A percentile compares a stretch with the other conserved stretches of the same genome.
phyloP scores from a whole-genome alignment of 345 rosid genomes.

The Nasturtium officinale region DNA sequence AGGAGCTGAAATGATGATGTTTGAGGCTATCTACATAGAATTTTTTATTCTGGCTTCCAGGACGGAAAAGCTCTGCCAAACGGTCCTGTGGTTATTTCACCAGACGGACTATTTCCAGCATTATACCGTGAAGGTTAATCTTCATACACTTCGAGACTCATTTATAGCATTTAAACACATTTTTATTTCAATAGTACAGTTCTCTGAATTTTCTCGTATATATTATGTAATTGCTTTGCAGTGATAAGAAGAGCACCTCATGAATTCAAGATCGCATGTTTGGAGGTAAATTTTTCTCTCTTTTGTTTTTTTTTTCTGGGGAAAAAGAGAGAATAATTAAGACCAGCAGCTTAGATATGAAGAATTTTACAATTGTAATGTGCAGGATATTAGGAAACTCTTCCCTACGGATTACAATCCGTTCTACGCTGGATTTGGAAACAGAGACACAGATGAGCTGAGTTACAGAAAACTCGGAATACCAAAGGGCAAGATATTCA shows the following conservation, averaged over 20 bases:
- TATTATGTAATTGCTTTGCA: slow-evolving; percentile 41
- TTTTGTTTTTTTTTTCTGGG: not conserved
- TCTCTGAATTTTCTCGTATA: not conserved
- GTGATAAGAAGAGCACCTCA: slow-evolving; percentile 96
- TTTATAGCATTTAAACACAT: not conserved
- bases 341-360: not conserved
- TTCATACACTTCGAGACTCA: slow-evolving; percentile 25
- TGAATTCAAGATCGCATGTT: slow-evolving; percentile 91
- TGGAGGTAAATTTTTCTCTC: slow-evolving; percentile 57
- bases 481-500: slow-evolving; percentile 89
- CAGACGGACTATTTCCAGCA: slow-evolving; percentile 90
- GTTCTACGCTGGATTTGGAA: slow-evolving; percentile 91
- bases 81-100: slow-evolving; percentile 92
- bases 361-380: slow-evolving; percentile 1
- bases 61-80: slow-evolving; percentile 86
- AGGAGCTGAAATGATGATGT: slow-evolving; percentile 2
- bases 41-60: slow-evolving; percentile 46
- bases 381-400: slow-evolving; percentile 81
- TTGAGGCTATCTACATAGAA: not conserved
- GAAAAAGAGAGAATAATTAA: not conserved
- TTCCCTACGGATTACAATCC: slow-evolving; percentile 90
- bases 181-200: not conserved
- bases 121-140: slow-evolving; percentile 80
- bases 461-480: slow-evolving; percentile 91
- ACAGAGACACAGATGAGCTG: slow-evolving; percentile 89